These are phyloP conservation scores for Verticillium nubilum DNA, from an alignment of 2,329 filamentous ascomycete species.

Conservation along the genomic window DNA sequence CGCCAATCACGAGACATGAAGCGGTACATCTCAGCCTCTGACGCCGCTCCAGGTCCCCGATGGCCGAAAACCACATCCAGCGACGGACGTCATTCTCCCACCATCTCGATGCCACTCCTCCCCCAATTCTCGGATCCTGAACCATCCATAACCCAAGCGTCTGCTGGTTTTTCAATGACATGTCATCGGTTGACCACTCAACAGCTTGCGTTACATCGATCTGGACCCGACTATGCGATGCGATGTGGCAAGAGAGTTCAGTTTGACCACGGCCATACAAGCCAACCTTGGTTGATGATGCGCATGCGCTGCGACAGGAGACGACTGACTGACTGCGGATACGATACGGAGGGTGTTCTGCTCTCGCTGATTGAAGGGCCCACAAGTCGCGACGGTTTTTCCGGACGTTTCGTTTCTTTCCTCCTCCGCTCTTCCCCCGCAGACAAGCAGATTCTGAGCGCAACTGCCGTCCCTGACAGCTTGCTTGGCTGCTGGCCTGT, in stretches of 20 bases:
- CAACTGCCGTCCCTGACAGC: not conserved
- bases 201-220: not conserved
- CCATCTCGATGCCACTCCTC: not conserved
- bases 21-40: not conserved
- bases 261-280: too few relatives aligned
- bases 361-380: not conserved
- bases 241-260: not conserved
- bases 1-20: not conserved
- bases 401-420: not conserved
- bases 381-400: not conserved
- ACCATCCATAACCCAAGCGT: not conserved
- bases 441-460: not conserved
- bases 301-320: not conserved
- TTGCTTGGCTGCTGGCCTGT: not conserved
- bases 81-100: not conserved
- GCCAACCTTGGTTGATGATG: not conserved
- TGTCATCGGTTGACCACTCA: not conserved
- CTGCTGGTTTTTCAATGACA: not conserved
- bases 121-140: not conserved
- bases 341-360: not conserved
- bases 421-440: not conserved
- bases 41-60: constrained; percentile 1
- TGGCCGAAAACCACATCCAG: not conserved
- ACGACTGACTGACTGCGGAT: not conserved
- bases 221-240: not conserved